Evolutionary conservation across 805 yeast species (phyloP).

Genomic region (Candida yuanshanica): DNA sequence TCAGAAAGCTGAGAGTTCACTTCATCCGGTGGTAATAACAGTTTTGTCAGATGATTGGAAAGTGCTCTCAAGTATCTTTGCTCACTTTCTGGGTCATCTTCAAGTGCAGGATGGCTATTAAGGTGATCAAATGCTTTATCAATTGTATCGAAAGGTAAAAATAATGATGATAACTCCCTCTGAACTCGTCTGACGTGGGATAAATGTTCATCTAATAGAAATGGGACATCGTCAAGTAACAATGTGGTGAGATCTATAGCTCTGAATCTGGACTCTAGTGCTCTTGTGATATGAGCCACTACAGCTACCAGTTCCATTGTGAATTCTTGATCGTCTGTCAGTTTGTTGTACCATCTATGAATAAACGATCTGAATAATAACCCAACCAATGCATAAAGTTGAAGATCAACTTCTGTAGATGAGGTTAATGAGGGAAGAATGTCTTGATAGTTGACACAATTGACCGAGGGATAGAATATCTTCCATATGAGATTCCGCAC

Average conservation of each 20-base stretch:
- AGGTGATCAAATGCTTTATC: slow-evolving; percentile 30
- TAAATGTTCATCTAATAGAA: slow-evolving; percentile 34
- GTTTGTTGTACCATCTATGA: slow-evolving; percentile 37
- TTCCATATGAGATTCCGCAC: slow-evolving; percentile 22
- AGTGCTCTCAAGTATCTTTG: slow-evolving; percentile 31
- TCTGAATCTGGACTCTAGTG: slow-evolving; percentile 29
- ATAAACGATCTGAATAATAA: slow-evolving; percentile 42
- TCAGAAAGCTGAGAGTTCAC: slow-evolving; percentile 33
- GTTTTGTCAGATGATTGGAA: slow-evolving; percentile 28
- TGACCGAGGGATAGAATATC: slow-evolving; percentile 21
- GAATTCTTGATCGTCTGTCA: slow-evolving; percentile 39
- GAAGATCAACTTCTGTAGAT: slow-evolving; percentile 34
- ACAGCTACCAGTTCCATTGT: slow-evolving; percentile 33
- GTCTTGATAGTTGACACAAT: slow-evolving; percentile 16
- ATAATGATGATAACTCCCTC: slow-evolving; percentile 25
- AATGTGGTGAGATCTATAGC: slow-evolving; percentile 30
- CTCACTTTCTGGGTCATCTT: slow-evolving; percentile 23
- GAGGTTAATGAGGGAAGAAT: slow-evolving; percentile 35
- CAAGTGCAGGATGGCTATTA: slow-evolving; percentile 30
- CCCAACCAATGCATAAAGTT: slow-evolving; percentile 42
- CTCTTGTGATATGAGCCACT: slow-evolving; percentile 34
- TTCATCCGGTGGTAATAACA: slow-evolving; percentile 37
- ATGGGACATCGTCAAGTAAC: slow-evolving; percentile 40
- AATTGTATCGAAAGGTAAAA: slow-evolving; percentile 27
- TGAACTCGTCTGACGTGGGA: slow-evolving; percentile 24